These are phyloP conservation scores for Bipolaris zeicola DNA, from an alignment of 2,329 filamentous ascomycete genomes.

Conservation along the genomic window DNA sequence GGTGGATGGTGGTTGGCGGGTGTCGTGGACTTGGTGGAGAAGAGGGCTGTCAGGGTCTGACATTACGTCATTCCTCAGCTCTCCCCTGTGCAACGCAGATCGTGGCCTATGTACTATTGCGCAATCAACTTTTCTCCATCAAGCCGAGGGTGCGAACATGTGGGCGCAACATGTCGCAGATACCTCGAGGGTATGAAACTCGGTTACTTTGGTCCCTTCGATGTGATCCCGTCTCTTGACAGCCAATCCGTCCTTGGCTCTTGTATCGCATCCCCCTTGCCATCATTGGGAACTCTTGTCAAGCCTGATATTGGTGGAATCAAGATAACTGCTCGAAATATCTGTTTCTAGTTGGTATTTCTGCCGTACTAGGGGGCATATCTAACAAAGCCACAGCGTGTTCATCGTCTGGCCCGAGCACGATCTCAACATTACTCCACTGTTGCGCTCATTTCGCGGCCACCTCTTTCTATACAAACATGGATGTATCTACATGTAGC, in stretches of 20 bases:
- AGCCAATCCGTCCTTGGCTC: not conserved
- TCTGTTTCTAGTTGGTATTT: too few relatives aligned
- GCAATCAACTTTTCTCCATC: not conserved
- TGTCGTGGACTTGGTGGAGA: not conserved
- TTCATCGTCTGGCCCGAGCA: not conserved
- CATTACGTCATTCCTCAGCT: slow-evolving; percentile 5
- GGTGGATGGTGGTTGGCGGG: not conserved
- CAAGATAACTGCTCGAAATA: too few relatives aligned
- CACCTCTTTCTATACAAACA: not conserved
- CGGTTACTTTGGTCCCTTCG: not conserved
- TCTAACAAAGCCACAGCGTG: too few relatives aligned
- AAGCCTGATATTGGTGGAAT: too few relatives aligned
- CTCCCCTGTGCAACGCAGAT: not conserved
- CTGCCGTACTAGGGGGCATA: too few relatives aligned
- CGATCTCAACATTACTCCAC: not conserved
- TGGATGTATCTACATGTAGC: not conserved
- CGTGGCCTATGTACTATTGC: not conserved
- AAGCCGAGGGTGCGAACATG: not conserved
- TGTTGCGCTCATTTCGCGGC: not conserved
- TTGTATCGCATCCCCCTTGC: too few relatives aligned
- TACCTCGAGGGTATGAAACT: not conserved
- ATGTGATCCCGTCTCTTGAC: not conserved
- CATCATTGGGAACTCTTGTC: too few relatives aligned
- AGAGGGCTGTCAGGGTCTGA: not conserved
- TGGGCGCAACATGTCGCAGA: not conserved